phyloP scores from a whole-genome alignment of 2,329 filamentous ascomycete species.

The Aspergillus sp. region DNA sequence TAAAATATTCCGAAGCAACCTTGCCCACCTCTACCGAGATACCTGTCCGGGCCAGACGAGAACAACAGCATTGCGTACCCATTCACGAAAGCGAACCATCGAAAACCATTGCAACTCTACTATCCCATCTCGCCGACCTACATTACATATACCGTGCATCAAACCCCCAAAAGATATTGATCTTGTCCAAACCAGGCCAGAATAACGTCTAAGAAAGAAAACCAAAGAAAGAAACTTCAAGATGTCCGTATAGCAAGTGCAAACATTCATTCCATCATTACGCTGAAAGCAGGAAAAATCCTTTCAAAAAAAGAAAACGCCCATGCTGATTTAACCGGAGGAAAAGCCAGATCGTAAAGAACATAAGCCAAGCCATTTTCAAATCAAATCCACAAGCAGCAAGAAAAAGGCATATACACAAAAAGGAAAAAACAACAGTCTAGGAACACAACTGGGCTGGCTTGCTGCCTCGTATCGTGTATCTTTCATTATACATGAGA shows the following conservation, averaged over 20 bases:
- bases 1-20: not conserved
- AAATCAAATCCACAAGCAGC: slow-evolving; percentile 1
- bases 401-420: too few species aligned
- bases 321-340: slow-evolving; percentile 19
- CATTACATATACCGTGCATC: too few species aligned
- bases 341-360: slow-evolving; percentile 16
- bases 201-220: not conserved
- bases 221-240: not conserved
- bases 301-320: slow-evolving; percentile 9
- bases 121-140: too few species aligned
- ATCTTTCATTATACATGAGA: slow-evolving; percentile 1
- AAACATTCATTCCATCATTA: slow-evolving; percentile 5
- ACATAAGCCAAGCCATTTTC: not conserved
- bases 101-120: too few species aligned
- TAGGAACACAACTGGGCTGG: too few species aligned
- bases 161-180: too few species aligned
- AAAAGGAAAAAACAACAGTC: too few species aligned
- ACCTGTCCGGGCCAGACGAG: too few species aligned
- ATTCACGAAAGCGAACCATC: too few species aligned
- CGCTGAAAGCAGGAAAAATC: not conserved
- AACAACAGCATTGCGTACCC: too few species aligned
- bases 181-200: not conserved
- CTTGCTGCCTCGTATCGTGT: not conserved
- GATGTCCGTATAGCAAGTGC: slow-evolving; percentile 13
- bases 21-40: too few species aligned